Percentiles rank a stretch among this genome's conserved stretches.
Conservation (phyloP, 2,329 filamentous ascomycete genomes). For the Akanthomyces lecanii region DNA sequence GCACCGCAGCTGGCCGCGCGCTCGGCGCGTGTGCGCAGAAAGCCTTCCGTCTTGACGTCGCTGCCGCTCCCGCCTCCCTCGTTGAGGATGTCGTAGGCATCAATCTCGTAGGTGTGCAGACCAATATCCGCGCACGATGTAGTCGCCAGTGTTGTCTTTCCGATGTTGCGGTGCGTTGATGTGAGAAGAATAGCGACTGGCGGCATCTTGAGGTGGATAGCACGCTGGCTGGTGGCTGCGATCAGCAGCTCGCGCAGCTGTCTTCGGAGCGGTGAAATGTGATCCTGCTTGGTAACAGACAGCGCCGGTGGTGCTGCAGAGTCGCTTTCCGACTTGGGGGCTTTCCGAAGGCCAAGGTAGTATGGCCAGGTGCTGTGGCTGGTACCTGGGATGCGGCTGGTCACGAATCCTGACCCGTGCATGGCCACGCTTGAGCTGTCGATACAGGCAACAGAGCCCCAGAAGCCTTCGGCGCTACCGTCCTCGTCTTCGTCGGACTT, state of each 20-base stretch:
- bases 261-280: slow-evolving; percentile 58
- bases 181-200: slow-evolving; percentile 83
- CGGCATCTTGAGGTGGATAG: slow-evolving; percentile 81
- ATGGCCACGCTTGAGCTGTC: slow-evolving; percentile 85
- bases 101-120: slow-evolving; percentile 81
- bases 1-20: slow-evolving; percentile 84
- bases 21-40: slow-evolving; percentile 81
- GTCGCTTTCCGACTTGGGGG: slow-evolving; percentile 46
- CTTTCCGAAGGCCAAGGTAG: slow-evolving; percentile 73
- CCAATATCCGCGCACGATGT: slow-evolving; percentile 84
- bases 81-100: slow-evolving; percentile 91
- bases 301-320: slow-evolving; percentile 35
- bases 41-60: slow-evolving; percentile 91
- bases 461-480: slow-evolving; percentile 62
- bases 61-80: slow-evolving; percentile 77
- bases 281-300: slow-evolving; percentile 44
- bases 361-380: slow-evolving; percentile 80
- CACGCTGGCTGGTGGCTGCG: slow-evolving; percentile 81
- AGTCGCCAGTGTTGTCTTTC: slow-evolving; percentile 75
- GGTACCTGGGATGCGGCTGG: slow-evolving; percentile 72
- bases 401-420: slow-evolving; percentile 85
- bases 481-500: slow-evolving; percentile 54
- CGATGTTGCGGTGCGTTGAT: slow-evolving; percentile 89
- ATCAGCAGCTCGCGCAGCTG: slow-evolving; percentile 80
- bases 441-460: slow-evolving; percentile 82